Conservation (phyloP, 352 stramenopile species). For the Globisporangium orthogonon region DNA sequence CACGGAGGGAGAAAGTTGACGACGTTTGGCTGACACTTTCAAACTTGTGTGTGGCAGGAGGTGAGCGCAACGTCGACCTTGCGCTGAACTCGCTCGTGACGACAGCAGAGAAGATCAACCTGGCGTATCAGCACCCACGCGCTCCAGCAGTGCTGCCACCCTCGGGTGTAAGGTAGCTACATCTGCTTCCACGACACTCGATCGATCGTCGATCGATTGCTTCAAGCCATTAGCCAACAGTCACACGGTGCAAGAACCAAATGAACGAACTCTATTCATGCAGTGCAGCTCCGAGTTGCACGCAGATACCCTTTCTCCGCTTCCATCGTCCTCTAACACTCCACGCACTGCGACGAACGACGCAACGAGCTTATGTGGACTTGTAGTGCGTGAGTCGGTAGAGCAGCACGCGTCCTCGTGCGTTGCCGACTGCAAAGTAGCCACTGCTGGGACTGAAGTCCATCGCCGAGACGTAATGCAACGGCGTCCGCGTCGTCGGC, state of each 20-base stretch:
- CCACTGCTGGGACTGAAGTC: constrained; percentile 94
- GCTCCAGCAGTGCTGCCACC: background rate
- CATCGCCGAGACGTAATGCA: constrained; percentile 94
- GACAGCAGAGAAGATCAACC: constrained; percentile 49
- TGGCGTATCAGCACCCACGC: constrained; percentile 30
- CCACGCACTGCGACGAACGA: background rate
- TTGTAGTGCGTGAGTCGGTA: constrained; percentile 95
- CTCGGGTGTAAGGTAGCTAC: background rate
- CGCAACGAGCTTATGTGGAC: constrained; percentile 47
- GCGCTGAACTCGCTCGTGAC: constrained; percentile 56
- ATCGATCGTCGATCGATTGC: background rate
- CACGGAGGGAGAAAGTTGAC: background rate
- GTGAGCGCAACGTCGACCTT: constrained; percentile 36
- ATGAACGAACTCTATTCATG: background rate
- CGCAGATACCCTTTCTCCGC: background rate
- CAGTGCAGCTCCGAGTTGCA: background rate
- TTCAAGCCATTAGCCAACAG: background rate
- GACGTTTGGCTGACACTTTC: background rate
- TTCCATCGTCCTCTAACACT: background rate
- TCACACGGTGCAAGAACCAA: background rate
- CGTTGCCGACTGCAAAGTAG: constrained; percentile 95
- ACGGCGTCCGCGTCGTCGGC: constrained; percentile 94
- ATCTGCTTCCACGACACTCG: background rate
- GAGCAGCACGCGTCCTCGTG: constrained; percentile 94
- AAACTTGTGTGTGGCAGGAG: constrained; percentile 2